Conservation (phyloP, 2,329 filamentous ascomycete species). For the Aphanocladium album region DNA sequence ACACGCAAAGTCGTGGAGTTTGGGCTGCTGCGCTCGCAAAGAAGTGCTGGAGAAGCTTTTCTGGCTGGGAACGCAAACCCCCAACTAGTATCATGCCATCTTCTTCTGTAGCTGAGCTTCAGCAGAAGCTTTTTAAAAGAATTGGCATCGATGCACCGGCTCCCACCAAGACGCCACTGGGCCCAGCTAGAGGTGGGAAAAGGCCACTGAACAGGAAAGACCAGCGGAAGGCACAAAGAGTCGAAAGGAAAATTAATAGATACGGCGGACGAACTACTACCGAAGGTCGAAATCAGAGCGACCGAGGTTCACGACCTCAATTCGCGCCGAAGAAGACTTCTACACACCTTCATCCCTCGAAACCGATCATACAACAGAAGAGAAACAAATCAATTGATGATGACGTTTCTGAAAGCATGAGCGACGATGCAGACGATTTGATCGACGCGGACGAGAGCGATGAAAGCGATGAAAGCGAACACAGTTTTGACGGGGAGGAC, state of each 20-base stretch:
- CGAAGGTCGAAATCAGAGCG: conserved; percentile 18
- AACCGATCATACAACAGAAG: not conserved
- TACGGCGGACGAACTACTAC: conserved; percentile 12
- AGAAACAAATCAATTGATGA: not conserved
- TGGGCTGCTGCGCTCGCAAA: not conserved
- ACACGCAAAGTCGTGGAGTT: not conserved
- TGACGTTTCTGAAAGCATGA: conserved; percentile 1
- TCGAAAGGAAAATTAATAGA: conserved; percentile 51
- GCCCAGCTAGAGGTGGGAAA: conserved; percentile 16
- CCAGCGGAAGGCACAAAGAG: conserved; percentile 60
- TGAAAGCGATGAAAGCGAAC: conserved; percentile 19
- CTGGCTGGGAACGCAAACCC: not conserved
- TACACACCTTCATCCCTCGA: not conserved
- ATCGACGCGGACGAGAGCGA: conserved; percentile 18
- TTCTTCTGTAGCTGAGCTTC: conserved; percentile 28
- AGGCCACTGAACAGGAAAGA: conserved; percentile 49
- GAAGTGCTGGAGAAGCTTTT: not conserved
- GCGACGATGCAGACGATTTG: not conserved
- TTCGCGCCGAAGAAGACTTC: conserved; percentile 10
- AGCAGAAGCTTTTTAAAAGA: conserved; percentile 33
- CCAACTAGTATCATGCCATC: conserved; percentile 17
- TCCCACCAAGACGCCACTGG: conserved; percentile 13
- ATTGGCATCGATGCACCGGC: conserved; percentile 30
- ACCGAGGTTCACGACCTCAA: not conserved
- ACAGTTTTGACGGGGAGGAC: conserved; percentile 19